A percentile compares a stretch with the other conserved stretches of the same genome.
phyloP scores from a whole-genome alignment of 2,329 filamentous ascomycete species.

The Calonectria pseudoreteaudii region DNA sequence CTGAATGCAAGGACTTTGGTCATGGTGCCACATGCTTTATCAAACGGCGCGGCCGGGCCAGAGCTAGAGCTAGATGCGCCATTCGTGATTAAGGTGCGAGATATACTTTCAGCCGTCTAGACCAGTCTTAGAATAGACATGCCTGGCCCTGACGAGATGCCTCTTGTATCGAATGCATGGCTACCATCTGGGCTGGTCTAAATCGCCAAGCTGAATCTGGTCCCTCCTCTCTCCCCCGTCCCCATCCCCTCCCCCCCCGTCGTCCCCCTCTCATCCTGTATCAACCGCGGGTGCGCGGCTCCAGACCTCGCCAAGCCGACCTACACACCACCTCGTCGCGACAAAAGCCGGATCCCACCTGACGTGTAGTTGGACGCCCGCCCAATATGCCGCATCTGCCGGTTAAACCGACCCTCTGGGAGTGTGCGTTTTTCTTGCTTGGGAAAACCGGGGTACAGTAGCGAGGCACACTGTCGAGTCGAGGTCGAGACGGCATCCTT shows the following conservation, averaged over 20 bases:
- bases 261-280: neutral
- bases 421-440: neutral
- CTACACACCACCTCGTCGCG: neutral
- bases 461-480: neutral
- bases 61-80: neutral
- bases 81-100: conserved; percentile 1
- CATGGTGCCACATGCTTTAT: neutral
- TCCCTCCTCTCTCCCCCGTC: too few species aligned
- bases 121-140: neutral
- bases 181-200: neutral
- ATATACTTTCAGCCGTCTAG: neutral
- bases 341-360: neutral
- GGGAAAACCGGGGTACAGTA: neutral
- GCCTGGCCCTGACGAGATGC: neutral
- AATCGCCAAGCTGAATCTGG: neutral
- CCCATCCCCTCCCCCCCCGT: too few species aligned
- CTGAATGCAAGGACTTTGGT: neutral
- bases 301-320: neutral
- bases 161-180: neutral
- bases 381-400: neutral
- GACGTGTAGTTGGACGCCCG: neutral
- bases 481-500: conserved; percentile 2
- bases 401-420: neutral
- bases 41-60: neutral
- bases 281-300: neutral